Conservation (phyloP, 805 yeast species). For the Priceomyces medius region DNA sequence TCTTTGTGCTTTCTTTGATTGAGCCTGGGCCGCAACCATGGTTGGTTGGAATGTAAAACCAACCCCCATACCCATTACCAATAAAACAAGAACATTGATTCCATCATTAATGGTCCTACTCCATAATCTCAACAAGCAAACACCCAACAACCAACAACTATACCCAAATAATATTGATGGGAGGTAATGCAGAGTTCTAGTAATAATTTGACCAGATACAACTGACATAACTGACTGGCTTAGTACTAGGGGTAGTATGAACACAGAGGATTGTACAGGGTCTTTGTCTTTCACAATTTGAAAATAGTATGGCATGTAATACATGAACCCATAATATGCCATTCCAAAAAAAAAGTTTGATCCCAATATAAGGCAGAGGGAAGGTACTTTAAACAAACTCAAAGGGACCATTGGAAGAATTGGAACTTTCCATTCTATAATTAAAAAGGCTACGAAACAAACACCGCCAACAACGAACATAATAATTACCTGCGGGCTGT, state of each 20-base stretch:
- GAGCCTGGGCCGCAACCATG: constrained; percentile 50
- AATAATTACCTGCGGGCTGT: constrained; percentile 35
- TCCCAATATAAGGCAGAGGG: constrained; percentile 19
- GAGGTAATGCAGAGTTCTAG: constrained; percentile 41
- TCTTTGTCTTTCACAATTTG: constrained; percentile 21
- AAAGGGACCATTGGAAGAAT: constrained; percentile 35
- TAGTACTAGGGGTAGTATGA: constrained; percentile 32
- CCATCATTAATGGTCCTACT: constrained; percentile 17
- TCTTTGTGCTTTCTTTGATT: constrained; percentile 29
- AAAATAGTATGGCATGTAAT: constrained; percentile 23
- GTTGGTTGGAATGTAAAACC: constrained; percentile 57
- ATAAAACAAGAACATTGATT: constrained; percentile 9
- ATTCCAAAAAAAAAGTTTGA: constrained; percentile 28
- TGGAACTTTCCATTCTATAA: constrained; percentile 29
- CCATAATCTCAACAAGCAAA: constrained; percentile 24
- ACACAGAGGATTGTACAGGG: constrained; percentile 19
- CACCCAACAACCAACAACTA: constrained; percentile 22
- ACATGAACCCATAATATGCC: constrained; percentile 24
- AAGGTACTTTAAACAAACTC: constrained; percentile 18
- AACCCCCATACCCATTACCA: constrained; percentile 33
- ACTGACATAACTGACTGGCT: constrained; percentile 42
- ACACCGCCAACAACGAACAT: constrained; percentile 35
- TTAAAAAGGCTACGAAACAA: constrained; percentile 16
- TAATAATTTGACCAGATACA: constrained; percentile 43
- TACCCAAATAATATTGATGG: constrained; percentile 33